Base-by-base conservation (phyloP, 2,329 filamentous ascomycete genomes). In the Pseudogymnoascus sp. region DNA sequence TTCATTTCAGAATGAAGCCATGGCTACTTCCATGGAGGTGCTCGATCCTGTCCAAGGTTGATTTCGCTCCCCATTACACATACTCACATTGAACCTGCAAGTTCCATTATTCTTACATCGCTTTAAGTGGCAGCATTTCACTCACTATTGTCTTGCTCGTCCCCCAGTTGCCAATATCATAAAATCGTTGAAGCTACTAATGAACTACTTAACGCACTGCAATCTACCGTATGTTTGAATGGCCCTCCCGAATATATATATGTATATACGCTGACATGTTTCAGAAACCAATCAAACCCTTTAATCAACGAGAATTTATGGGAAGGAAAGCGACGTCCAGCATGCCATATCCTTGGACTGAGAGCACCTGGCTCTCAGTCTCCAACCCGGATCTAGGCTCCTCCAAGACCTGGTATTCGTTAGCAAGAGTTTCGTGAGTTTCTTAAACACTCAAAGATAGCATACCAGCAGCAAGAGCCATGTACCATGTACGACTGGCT, bases 401-500 rank as follows among this genome's bases (percentile, higher is more conserved):
- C 48, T 33, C 48, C 48, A 55, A 55, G 48, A 33, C 48, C 48
- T 55, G 29, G 21, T 33, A 27, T 55, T 55, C 27, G 48, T 55
- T 55, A 55, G 48, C n/a, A 18, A 33, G 18, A 33, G 48, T 10
- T 12, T 29, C 8, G n/a, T 55, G 12, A 8, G 12, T 33, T 21
- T 18, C 31, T 33, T 25, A 12, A 33, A 33, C n/a, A 5, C 29
- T 8, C n/a, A 33, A 9, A 18, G 9, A 21, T 33, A 59, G 64
- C 66, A 64, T 61, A 86, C 89, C 87, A 67, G 90, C 91, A 68
- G 87, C 80, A 74, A 86, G 90, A 40, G 88, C 87, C 75, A 95
- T 75, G 76, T 92, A 95, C 91, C 91, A 96, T 29, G 90, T 93
- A 74, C 86, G 77, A 69, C 86, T 88, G 2, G 90, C 90, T 13